phyloP scores from a whole-genome alignment of 768 basidiomycete species.

The Boletellus ananas region DNA sequence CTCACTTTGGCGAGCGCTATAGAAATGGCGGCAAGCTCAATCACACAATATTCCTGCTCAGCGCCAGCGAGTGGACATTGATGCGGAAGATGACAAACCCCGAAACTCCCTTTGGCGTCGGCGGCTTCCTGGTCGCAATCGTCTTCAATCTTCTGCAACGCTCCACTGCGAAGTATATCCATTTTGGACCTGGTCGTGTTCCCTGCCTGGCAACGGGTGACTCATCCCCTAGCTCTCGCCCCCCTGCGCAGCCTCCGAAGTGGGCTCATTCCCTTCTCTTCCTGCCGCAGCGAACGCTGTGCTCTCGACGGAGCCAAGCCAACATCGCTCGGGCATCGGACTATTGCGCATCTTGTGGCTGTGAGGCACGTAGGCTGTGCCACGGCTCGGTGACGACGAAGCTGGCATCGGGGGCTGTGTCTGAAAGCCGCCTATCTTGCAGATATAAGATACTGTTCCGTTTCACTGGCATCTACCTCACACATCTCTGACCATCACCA shows the following conservation, averaged over 20 bases:
- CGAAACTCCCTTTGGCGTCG: background rate
- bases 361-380: slow-evolving; percentile 19
- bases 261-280: background rate
- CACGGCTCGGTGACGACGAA: background rate
- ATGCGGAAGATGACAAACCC: background rate
- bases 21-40: background rate
- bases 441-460: slow-evolving; percentile 14
- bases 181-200: background rate
- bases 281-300: background rate
- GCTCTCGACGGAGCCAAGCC: background rate
- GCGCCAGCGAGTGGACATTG: background rate
- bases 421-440: slow-evolving; percentile 1
- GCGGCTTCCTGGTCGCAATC: background rate
- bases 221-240: too few species aligned
- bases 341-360: slow-evolving; percentile 12
- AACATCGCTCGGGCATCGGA: slow-evolving; percentile 2
- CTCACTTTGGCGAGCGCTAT: too few species aligned
- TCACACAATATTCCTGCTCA: background rate
- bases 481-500: slow-evolving; percentile 1
- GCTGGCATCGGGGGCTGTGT: slow-evolving; percentile 12
- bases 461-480: background rate
- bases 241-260: too few species aligned
- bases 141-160: background rate
- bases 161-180: background rate
- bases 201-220: too few species aligned